Percentiles rank a stretch among this genome's conserved stretches.
phyloP scores from a whole-genome alignment of 2,329 filamentous ascomycete species.

The Metarhizium album region DNA sequence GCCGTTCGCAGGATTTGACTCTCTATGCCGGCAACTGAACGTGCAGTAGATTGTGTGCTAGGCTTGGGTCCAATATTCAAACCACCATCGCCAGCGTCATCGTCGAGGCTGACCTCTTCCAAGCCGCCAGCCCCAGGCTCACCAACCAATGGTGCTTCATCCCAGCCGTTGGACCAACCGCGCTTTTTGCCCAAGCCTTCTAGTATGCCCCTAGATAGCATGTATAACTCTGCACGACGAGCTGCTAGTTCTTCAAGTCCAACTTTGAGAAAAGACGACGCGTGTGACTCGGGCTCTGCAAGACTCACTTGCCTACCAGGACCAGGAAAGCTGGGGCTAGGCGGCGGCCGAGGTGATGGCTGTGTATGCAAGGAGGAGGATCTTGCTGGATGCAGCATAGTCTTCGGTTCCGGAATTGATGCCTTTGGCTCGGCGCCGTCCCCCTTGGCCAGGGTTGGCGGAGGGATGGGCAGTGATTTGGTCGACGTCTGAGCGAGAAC shows the following conservation, averaged over 20 bases:
- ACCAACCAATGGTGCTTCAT: slow-evolving; percentile 41
- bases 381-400: slow-evolving; percentile 58
- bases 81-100: slow-evolving; percentile 22
- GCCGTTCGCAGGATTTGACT: slow-evolving; percentile 49
- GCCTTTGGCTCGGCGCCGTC: slow-evolving; percentile 48
- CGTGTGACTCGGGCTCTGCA: slow-evolving; percentile 27
- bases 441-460: slow-evolving; percentile 37
- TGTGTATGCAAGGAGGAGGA: slow-evolving; percentile 48
- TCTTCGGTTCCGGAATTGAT: slow-evolving; percentile 56
- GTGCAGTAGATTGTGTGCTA: not conserved
- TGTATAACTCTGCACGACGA: slow-evolving; percentile 69
- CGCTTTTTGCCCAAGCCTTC: slow-evolving; percentile 60
- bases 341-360: slow-evolving; percentile 25
- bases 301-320: slow-evolving; percentile 28
- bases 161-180: slow-evolving; percentile 72
- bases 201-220: slow-evolving; percentile 69
- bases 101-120: slow-evolving; percentile 46
- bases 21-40: slow-evolving; percentile 24
- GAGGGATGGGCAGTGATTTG: slow-evolving; percentile 54
- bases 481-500: slow-evolving; percentile 66
- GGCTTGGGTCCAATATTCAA: slow-evolving; percentile 8
- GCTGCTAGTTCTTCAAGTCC: slow-evolving; percentile 77
- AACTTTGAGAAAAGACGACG: slow-evolving; percentile 41
- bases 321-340: slow-evolving; percentile 44
- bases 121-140: slow-evolving; percentile 35